Base-by-base conservation (phyloP, 2,329 filamentous ascomycete species). In the Nemania abortiva region DNA sequence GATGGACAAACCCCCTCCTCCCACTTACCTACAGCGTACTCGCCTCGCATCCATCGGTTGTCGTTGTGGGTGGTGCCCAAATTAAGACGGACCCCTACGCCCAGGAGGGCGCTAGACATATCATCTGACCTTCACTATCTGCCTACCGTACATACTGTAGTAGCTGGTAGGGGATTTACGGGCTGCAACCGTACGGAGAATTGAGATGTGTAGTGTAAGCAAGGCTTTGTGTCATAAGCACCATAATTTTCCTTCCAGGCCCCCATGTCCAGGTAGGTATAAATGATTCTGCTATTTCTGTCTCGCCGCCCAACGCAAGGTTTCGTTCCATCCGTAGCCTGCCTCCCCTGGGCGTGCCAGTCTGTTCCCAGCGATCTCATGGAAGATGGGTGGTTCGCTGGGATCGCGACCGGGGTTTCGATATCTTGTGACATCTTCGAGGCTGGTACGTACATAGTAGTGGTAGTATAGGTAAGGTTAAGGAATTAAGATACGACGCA, bases 361-460 rank as follows among this genome's bases (percentile, higher is more conserved):
- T 34, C 34, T 11, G 9, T 42, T 42, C 45, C 6, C 42, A 37
- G 22, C 47, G 54, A 63, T 67, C 45, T 15, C 54, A 24, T 15
- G 20, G 42, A 22, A 31, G 39, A 24, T n/a, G 22, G 29, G 27
- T 15, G 55, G n/a, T 37, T 55, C 27, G 39, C 31, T 42, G 54
- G 24, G 50, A 68, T 59, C 37, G 65, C 39, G 60, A 59, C 65
- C 59, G 42, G 60, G 65, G 37, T 29, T 6, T 18, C 34, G 31
- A 10, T 58, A 63, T 49, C 47, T 47, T 59, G 59, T 39, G 59
- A 42, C 52, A 6, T 1, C 15, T 49, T 42, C 31, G 24, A 53
- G 27, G 15, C 31, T 31, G 50, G 18, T 42, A 42, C 15, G 39
- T 42, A 42, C 3, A 42, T 15, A 7, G 39, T 42, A 42, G n/a